Evolutionary conservation across 2,329 filamentous ascomycete species (phyloP).

Genomic region (Ophiostoma himal-ulmi): DNA sequence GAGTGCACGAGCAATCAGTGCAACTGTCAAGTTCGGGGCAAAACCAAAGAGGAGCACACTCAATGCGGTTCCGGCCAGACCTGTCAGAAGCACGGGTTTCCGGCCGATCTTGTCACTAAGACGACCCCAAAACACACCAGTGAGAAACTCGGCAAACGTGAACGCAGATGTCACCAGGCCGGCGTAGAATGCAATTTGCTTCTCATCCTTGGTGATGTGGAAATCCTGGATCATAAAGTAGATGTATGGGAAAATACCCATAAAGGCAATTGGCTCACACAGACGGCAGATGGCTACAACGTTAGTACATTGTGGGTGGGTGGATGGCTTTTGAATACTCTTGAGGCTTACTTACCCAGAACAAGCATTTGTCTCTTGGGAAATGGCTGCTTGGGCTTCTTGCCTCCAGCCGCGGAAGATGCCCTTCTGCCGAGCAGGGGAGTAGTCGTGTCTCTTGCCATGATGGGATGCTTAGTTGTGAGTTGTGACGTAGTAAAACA

Average conservation of each 20-base stretch:
- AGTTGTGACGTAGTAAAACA: background rate
- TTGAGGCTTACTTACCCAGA: constrained; percentile 30
- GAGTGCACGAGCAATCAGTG: constrained; percentile 78
- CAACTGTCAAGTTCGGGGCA: constrained; percentile 71
- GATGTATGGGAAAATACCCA: constrained; percentile 98
- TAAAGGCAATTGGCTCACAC: constrained; percentile 98
- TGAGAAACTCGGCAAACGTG: constrained; percentile 90
- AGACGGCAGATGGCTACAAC: constrained; percentile 80
- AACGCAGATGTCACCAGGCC: constrained; percentile 96
- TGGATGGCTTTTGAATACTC: background rate
- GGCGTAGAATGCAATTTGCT: constrained; percentile 82
- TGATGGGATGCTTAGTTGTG: constrained; percentile 5
- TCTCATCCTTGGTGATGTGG: constrained; percentile 69
- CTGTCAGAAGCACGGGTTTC: constrained; percentile 84
- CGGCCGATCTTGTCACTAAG: constrained; percentile 87
- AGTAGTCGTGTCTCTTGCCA: constrained; percentile 17
- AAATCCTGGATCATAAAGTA: constrained; percentile 97
- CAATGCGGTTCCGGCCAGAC: constrained; percentile 82
- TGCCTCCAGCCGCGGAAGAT: constrained; percentile 8
- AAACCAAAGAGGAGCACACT: constrained; percentile 94
- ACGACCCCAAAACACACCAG: constrained; percentile 86
- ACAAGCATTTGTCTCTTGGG: constrained; percentile 37
- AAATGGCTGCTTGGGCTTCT: constrained; percentile 32
- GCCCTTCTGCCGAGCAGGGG: constrained; percentile 15
- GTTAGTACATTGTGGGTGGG: background rate